Percentiles rank a stretch among this genome's conserved stretches.
phyloP scores from a whole-genome alignment of 352 stramenopile species.

The Pythium apleroticum region DNA sequence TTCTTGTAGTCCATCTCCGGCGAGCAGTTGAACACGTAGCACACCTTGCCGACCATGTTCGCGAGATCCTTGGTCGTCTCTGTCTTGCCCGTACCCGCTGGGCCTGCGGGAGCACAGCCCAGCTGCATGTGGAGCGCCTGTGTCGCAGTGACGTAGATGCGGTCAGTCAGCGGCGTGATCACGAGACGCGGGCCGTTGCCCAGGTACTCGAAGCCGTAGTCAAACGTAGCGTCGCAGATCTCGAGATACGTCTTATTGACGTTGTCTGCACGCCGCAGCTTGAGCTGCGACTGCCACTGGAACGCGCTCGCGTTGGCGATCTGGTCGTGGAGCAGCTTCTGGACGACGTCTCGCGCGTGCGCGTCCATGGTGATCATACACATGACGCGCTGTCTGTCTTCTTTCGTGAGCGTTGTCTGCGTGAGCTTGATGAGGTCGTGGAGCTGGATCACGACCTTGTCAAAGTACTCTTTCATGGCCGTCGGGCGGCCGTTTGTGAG shows the following conservation, averaged over 20 bases:
- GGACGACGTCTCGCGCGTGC: constrained; percentile 90
- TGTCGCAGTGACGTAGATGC: constrained; percentile 95
- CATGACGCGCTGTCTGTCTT: constrained; percentile 92
- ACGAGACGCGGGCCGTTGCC: constrained; percentile 93
- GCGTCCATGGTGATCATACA: constrained; percentile 95
- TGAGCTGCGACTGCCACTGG: constrained; percentile 94
- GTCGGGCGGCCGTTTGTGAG: constrained; percentile 71
- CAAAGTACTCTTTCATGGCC: constrained; percentile 82
- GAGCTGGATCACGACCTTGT: constrained; percentile 89
- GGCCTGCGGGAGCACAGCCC: constrained; percentile 92
- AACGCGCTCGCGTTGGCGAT: constrained; percentile 79
- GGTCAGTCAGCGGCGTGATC: constrained; percentile 93
- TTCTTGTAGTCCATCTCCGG: constrained; percentile 97
- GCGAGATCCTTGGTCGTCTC: constrained; percentile 95
- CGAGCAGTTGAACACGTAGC: constrained; percentile 95
- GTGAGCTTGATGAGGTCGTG: constrained; percentile 92
- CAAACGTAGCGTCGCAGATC: constrained; percentile 91
- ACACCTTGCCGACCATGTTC: constrained; percentile 91
- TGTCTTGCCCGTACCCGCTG: constrained; percentile 92
- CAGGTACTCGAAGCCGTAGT: constrained; percentile 96
- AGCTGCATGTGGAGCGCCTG: constrained; percentile 95
- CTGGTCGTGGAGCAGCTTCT: constrained; percentile 89
- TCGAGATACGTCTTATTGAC: constrained; percentile 65
- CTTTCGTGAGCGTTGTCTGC: constrained; percentile 74
- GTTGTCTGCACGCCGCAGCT: constrained; percentile 58